These are phyloP conservation scores for Xylariaceae sp. DNA, from an alignment of 2,329 filamentous ascomycete species.

Conservation along the genomic window DNA sequence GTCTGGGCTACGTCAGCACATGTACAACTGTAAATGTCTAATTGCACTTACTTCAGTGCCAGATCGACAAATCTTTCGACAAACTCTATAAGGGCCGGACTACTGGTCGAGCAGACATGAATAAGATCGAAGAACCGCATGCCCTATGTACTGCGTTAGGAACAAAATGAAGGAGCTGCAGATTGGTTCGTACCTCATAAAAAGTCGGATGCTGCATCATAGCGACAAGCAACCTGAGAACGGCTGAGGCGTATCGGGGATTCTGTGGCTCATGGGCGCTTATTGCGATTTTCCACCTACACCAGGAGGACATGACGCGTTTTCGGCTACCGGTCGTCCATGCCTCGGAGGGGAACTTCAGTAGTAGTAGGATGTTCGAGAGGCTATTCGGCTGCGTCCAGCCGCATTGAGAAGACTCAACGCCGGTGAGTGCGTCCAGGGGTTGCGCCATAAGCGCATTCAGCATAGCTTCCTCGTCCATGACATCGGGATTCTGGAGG, in stretches of 20 bases:
- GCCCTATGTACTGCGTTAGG: too few relatives aligned
- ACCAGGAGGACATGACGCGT: constrained; percentile 25
- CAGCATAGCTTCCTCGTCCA: constrained; percentile 20
- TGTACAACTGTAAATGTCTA: background rate
- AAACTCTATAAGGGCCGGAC: too few relatives aligned
- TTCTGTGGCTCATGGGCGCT: constrained; percentile 12
- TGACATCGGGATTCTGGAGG: constrained; percentile 17
- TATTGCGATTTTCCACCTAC: constrained; percentile 17
- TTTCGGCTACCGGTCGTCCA: constrained; percentile 25
- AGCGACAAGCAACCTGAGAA: constrained; percentile 20
- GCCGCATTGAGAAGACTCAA: constrained; percentile 10
- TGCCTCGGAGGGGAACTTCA: constrained; percentile 20
- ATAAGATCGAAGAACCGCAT: constrained; percentile 24
- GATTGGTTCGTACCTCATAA: constrained; percentile 23
- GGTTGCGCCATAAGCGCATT: constrained; percentile 19
- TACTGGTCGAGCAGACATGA: constrained; percentile 17
- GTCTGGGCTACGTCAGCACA: constrained; percentile 16
- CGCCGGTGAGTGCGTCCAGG: constrained; percentile 16
- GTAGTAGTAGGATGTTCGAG: constrained; percentile 14
- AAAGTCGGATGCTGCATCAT: constrained; percentile 26
- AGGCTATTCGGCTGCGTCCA: constrained; percentile 19
- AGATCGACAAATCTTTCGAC: constrained; percentile 19
- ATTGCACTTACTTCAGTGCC: constrained; percentile 18
- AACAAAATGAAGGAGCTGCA: too few relatives aligned
- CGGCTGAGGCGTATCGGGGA: constrained; percentile 12